Percentiles rank a stretch among this genome's conserved stretches.
phyloP scores from a whole-genome alignment of 2,329 filamentous ascomycete species.

The Xylogone sp. region DNA sequence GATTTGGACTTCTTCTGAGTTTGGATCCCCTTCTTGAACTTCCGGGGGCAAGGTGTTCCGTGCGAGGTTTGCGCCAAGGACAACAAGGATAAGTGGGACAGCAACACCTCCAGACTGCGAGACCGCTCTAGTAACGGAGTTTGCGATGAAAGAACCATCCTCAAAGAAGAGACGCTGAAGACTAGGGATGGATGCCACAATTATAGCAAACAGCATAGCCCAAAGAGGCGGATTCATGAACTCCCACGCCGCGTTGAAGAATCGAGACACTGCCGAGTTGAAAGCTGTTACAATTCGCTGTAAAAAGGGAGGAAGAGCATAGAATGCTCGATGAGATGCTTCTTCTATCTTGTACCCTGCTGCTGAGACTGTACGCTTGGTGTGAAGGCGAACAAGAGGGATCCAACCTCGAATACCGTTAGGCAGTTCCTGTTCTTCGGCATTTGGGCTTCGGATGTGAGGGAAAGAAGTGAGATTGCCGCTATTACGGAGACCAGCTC shows the following conservation, averaged over 20 bases:
- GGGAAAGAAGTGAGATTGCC: constrained; percentile 58
- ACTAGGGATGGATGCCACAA: constrained; percentile 81
- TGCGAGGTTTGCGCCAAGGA: constrained; percentile 90
- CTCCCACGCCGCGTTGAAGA: constrained; percentile 70
- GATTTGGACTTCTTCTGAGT: constrained; percentile 66
- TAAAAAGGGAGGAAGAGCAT: constrained; percentile 45
- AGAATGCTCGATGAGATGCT: constrained; percentile 32
- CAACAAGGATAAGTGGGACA: constrained; percentile 91
- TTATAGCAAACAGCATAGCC: constrained; percentile 90
- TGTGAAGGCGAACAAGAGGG: constrained; percentile 31
- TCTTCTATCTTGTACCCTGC: constrained; percentile 12
- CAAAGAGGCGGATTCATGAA: constrained; percentile 99
- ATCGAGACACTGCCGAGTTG: constrained; percentile 39
- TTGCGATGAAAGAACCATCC: constrained; percentile 84
- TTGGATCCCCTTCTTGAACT: constrained; percentile 46
- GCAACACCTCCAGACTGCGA: constrained; percentile 84
- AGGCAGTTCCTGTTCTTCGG: constrained; percentile 28
- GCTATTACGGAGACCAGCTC: constrained; percentile 34
- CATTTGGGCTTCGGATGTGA: constrained; percentile 38
- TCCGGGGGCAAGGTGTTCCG: constrained; percentile 75
- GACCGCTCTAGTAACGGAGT: constrained; percentile 87
- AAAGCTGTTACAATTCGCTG: constrained; percentile 45
- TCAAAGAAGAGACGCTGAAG: constrained; percentile 86
- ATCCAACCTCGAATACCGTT: constrained; percentile 38
- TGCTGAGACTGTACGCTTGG: constrained; percentile 19